Percentiles rank a stretch among this genome's conserved stretches.
Conservation (phyloP, 495 filamentous ascomycete genomes). For the Penicillium arizonense region DNA sequence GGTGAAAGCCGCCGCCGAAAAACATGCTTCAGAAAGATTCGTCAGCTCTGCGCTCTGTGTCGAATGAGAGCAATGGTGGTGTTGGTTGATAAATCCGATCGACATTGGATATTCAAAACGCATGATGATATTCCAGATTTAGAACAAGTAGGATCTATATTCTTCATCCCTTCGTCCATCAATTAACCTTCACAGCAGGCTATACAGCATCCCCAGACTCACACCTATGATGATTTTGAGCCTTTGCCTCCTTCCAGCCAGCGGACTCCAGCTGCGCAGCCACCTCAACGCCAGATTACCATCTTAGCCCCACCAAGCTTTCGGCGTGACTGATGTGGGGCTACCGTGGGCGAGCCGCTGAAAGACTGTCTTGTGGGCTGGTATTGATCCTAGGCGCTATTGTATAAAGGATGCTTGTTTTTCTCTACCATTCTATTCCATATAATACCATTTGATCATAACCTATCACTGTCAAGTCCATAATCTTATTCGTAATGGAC, state of each 20-base stretch:
- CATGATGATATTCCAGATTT: slow-evolving; percentile 10
- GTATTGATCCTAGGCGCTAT: not conserved
- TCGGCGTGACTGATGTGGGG: not conserved
- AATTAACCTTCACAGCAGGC: slow-evolving; percentile 1
- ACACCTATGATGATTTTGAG: slow-evolving; percentile 6
- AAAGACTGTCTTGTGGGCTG: not conserved
- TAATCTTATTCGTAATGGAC: not conserved
- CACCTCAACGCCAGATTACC: not conserved
- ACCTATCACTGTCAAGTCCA: not conserved
- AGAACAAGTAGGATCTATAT: slow-evolving; percentile 2
- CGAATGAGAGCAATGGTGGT: slow-evolving; percentile 5
- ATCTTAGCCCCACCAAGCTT: not conserved
- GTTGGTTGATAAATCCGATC: slow-evolving; percentile 1
- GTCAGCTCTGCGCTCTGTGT: slow-evolving; percentile 8
- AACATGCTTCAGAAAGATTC: slow-evolving; percentile 14
- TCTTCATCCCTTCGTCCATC: not conserved
- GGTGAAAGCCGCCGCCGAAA: slow-evolving; percentile 9
- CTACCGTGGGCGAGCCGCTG: not conserved
- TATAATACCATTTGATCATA: not conserved
- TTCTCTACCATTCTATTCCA: not conserved
- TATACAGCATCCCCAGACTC: not conserved
- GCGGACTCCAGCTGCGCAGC: not conserved
- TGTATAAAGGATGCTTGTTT: not conserved
- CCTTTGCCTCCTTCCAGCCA: not conserved
- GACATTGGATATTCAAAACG: slow-evolving; percentile 13